Conservation (phyloP, 208 protist genomes). For the Acanthamoeba castellanii region DNA sequence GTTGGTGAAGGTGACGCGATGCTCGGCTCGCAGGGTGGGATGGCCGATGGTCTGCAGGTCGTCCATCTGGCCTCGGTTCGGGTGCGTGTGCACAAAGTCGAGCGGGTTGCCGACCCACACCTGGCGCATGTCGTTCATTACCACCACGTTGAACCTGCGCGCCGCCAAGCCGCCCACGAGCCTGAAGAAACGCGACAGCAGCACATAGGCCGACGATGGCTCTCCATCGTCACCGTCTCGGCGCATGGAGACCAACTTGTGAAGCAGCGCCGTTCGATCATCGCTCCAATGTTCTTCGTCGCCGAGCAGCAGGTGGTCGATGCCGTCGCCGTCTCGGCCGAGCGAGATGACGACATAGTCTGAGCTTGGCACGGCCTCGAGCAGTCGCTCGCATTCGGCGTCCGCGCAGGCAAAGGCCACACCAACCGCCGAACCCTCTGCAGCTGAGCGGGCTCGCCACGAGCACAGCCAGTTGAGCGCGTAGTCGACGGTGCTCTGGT, state of each 20-base stretch:
- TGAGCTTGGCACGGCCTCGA: neutral
- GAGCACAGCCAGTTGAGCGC: constrained; percentile 53
- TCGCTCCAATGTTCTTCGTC: too few species aligned
- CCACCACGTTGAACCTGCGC: neutral
- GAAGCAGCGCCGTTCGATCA: neutral
- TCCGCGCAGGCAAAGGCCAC: neutral
- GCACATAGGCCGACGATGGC: neutral
- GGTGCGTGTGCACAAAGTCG: constrained; percentile 19
- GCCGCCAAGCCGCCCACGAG: neutral
- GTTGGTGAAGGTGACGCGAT: neutral
- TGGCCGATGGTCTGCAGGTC: constrained; percentile 56
- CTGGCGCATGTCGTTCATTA: constrained; percentile 39
- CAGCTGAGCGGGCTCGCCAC: neutral
- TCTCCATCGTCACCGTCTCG: neutral
- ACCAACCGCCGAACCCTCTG: neutral
- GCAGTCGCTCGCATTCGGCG: neutral
- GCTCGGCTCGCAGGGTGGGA: neutral
- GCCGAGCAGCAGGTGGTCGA: too few species aligned
- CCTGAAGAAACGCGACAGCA: neutral
- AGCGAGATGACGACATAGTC: neutral
- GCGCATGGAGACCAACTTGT: neutral
- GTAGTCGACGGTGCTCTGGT: neutral
- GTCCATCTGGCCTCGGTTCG: neutral
- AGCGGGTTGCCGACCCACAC: constrained; percentile 58
- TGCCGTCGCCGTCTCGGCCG: neutral